These are phyloP conservation scores for Pulveroboletus sp. DNA, from an alignment of 768 basidiomycete genomes.

Conservation along the genomic window DNA sequence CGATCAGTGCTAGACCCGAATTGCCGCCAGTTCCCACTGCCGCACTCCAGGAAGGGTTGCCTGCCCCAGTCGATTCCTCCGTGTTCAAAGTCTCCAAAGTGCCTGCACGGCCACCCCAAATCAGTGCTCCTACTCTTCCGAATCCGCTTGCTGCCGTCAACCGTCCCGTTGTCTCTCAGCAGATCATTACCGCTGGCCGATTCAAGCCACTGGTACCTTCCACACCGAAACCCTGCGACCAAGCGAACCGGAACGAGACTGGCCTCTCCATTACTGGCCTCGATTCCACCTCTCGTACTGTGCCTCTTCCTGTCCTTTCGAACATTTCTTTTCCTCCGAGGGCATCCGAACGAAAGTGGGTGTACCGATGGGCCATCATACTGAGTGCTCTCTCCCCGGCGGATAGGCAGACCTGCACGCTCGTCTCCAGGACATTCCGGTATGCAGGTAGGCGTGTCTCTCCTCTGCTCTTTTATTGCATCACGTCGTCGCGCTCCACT, in stretches of 20 bases:
- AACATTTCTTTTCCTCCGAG: conserved; percentile 57
- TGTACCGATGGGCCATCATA: conserved; percentile 50
- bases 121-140: background rate
- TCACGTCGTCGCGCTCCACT: background rate
- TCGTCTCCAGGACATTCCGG: conserved; percentile 59
- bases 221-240: background rate
- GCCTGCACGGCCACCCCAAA: background rate
- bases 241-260: background rate
- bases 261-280: background rate
- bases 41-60: background rate
- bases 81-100: conserved; percentile 7
- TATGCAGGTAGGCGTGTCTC: conserved; percentile 49
- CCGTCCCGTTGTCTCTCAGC: background rate
- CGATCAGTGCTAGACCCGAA: background rate
- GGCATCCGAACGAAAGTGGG: conserved; percentile 54
- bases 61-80: background rate
- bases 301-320: conserved; percentile 27
- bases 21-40: background rate
- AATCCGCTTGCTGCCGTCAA: background rate
- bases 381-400: conserved; percentile 45
- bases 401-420: conserved; percentile 45
- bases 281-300: background rate
- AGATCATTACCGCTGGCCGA: background rate
- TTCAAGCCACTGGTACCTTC: conserved; percentile 16
- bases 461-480: background rate